Evolutionary conservation across 495 filamentous ascomycete species (phyloP).

Genomic region (Aspergillus indologenus): DNA sequence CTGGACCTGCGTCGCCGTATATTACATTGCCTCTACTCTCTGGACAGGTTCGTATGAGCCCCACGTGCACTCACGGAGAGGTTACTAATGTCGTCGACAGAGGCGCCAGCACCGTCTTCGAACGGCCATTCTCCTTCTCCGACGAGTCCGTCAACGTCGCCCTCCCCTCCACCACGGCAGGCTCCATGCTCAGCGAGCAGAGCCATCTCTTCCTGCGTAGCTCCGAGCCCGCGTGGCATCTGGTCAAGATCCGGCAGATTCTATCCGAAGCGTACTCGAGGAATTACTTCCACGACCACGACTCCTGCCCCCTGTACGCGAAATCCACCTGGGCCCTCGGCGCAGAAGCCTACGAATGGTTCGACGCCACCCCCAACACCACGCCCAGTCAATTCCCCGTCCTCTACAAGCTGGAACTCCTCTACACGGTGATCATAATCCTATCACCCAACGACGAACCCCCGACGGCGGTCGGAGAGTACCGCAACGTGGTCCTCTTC

Average conservation of each 20-base stretch:
- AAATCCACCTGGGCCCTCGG: constrained; percentile 62
- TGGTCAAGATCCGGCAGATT: constrained; percentile 72
- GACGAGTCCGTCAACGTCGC: constrained; percentile 79
- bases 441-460: constrained; percentile 69
- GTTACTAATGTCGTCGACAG: constrained; percentile 37
- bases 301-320: constrained; percentile 57
- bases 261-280: constrained; percentile 82
- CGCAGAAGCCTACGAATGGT: constrained; percentile 64
- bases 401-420: constrained; percentile 74
- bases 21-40: constrained; percentile 80
- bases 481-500: constrained; percentile 73
- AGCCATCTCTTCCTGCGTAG: constrained; percentile 47
- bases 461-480: constrained; percentile 56
- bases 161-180: constrained; percentile 40
- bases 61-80: not conserved
- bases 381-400: constrained; percentile 58
- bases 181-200: constrained; percentile 31
- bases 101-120: constrained; percentile 74
- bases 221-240: constrained; percentile 52
- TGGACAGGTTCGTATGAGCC: constrained; percentile 63
- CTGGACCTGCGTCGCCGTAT: constrained; percentile 74
- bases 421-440: constrained; percentile 82
- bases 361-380: constrained; percentile 54
- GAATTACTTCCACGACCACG: constrained; percentile 67
- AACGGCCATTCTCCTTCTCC: constrained; percentile 83